Evolutionary conservation across 768 basidiomycete genomes (phyloP).

Genomic region (Hericium coralloides): DNA sequence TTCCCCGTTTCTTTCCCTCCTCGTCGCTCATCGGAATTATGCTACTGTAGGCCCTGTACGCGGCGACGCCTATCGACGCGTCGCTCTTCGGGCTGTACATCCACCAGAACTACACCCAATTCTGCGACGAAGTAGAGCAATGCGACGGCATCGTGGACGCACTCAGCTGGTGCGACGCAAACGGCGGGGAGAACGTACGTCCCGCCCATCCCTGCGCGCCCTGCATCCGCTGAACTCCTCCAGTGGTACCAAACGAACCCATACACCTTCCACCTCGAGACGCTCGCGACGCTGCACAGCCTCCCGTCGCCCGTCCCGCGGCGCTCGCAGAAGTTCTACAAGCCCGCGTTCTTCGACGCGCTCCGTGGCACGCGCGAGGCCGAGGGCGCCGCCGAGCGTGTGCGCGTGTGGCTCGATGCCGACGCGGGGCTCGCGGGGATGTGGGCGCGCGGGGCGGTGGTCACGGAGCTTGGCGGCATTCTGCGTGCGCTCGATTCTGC

Average conservation of each 20-base stretch:
- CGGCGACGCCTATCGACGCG: constrained; percentile 85
- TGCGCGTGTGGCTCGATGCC: constrained; percentile 43
- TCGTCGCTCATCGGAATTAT: neutral
- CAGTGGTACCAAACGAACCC: constrained; percentile 67
- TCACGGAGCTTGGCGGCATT: constrained; percentile 7
- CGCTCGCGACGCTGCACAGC: constrained; percentile 77
- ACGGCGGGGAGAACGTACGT: constrained; percentile 54
- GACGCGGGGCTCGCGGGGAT: neutral
- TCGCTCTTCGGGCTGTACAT: constrained; percentile 83
- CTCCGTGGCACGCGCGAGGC: constrained; percentile 50
- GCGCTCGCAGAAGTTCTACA: constrained; percentile 72
- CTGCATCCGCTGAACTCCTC: neutral
- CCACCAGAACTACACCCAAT: constrained; percentile 90
- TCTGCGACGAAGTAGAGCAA: constrained; percentile 71
- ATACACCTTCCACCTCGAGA: constrained; percentile 78
- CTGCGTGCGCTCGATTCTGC: constrained; percentile 1
- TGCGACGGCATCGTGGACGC: constrained; percentile 61
- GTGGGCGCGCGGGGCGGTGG: constrained; percentile 4
- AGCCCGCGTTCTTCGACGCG: constrained; percentile 77
- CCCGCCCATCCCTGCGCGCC: neutral
- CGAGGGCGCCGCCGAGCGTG: constrained; percentile 47
- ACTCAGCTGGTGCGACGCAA: constrained; percentile 69
- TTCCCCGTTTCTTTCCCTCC: constrained; percentile 1
- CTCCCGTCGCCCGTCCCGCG: constrained; percentile 82
- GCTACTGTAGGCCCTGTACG: constrained; percentile 50